Evolutionary conservation across 495 filamentous ascomycete species (phyloP), one percentile per base, ranked within the genome.

Genomic region (Baudoinia panamericana): DNA sequence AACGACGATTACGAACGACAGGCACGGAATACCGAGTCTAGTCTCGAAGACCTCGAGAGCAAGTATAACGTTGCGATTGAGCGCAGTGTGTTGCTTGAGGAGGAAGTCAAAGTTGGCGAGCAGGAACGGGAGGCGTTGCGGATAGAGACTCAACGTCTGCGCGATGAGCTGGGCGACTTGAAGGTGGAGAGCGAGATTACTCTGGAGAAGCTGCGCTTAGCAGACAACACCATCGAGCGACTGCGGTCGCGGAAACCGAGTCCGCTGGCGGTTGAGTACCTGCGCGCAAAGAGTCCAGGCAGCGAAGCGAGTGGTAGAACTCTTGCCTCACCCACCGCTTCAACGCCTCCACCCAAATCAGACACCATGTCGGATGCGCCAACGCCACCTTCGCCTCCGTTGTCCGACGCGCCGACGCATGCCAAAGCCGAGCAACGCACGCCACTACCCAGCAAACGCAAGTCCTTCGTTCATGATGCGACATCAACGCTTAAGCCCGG

Each of bases 1-100:
- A 97, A 97, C 61, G 90, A 97, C 69, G 90, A 97, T 58, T 94
- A 85, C 56, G 90, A 97, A 62, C 78, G 87, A 42, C 86, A 96
- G 62, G 86, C 88, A 43, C 76, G 90, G 43, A 84, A 93, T 53
- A 93, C 84, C 13, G 82, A 80, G 13, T 93, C 88, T 30, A 95
- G 88, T 41, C 72, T 95, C 48, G 92, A 97, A 65, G 90, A 96
- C 56, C 63, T 97, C 57, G 90, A 96, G 61, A 88, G 82, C 39
- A 97, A 96, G 57, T 94, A 86, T 61, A 95, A 94, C 58, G 71
- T 88, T 13, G 76, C 86, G 3, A 92, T 96, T 47, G 90, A 97
- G 62, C 69, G 90, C 39, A 73, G 68, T 12, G 90, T 97, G 23
- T 76, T 97, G 72, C 68, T 93, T 59, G 90, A 97, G 56, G 86